Evolutionary conservation across 2,329 filamentous ascomycete species (phyloP).

Genomic region (Sclerotinia borealis): DNA sequence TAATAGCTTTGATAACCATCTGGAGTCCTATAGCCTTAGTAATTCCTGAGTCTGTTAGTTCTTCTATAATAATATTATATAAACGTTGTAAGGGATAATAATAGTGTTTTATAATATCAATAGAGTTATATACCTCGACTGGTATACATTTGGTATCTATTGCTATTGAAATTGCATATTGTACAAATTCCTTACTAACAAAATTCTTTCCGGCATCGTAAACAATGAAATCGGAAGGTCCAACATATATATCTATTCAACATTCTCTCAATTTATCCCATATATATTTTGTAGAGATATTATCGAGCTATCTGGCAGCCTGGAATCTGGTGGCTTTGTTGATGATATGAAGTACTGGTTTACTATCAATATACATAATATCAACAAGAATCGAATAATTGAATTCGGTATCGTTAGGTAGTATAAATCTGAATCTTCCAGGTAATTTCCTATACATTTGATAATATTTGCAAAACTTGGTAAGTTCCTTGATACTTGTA

Average conservation of each 20-base stretch:
- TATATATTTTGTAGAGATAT: too few relatives aligned
- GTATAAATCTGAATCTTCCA: slow-evolving; percentile 10
- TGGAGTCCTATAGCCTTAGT: too few relatives aligned
- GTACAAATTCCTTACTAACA: too few relatives aligned
- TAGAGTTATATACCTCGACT: not conserved
- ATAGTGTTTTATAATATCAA: not conserved
- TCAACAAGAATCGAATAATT: slow-evolving; percentile 12
- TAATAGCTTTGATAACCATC: too few relatives aligned
- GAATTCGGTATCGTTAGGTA: slow-evolving; percentile 6
- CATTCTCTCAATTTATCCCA: too few relatives aligned
- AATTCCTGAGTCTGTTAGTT: too few relatives aligned
- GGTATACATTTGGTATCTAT: not conserved
- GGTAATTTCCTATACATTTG: slow-evolving; percentile 5
- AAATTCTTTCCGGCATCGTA: slow-evolving; percentile 8
- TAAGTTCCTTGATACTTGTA: not conserved
- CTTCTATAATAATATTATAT: too few relatives aligned
- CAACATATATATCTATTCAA: not conserved
- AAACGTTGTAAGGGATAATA: not conserved
- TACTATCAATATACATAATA: slow-evolving; percentile 10
- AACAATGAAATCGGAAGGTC: not conserved
- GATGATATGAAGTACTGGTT: slow-evolving; percentile 3
- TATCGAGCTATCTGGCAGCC: not conserved
- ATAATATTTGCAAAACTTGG: slow-evolving; percentile 5
- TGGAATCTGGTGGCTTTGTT: slow-evolving; percentile 2
- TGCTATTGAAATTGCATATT: too few relatives aligned